Base-by-base conservation (phyloP, 2,329 filamentous ascomycete genomes). In the Chrysosporium keratinophilum region DNA sequence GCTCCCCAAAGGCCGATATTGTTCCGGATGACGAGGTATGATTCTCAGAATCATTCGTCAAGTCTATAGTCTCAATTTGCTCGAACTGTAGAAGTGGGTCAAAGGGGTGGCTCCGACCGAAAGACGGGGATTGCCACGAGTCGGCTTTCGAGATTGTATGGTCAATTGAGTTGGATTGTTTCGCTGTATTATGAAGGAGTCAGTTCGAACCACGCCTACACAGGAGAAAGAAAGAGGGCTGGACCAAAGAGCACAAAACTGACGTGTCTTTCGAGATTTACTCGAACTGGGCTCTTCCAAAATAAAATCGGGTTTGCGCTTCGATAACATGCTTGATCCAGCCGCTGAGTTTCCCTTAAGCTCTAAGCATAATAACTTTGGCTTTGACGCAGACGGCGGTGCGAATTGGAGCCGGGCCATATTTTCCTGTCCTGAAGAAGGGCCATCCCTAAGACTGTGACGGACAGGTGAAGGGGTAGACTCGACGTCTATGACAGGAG, bases 371-470 rank as follows among this genome's bases (percentile, higher is more conserved):
- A 73, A 59, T 60, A 74, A 61, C 47, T 65, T 69, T 56, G 71
- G 64, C 57, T 72, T 71, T 31, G 64, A 65, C 54, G 64, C 61
- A 12, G 70, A 70, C 44, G 68, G 65, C 7, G 72, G 69, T 56
- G 65, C 67, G 54, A 72, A 63, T 57, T 72, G 63, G 56, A 76
- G 60, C 59, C 72, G 67, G 59, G 73, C 73, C 74, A 76, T 76
- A 31, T 66, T 62, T 54, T 59, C 51, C 37, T 55, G 23, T 28
- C 14, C 57, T n/a, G 54, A 58, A 52, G 59, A 59, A 51, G 64
- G 55, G 56, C 64, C 61, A 20, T 62, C 59, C 45, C 51, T 37
- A 23, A 12, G 34, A 40, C 31, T 41, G 28, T 34, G 31, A 6
- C 5, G 44, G 20, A 33, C 33, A 5, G 37, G 12, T 15, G 20